Evolutionary conservation across 1,284 basidiomycete genomes (phyloP).

Genomic region (Coniferiporia sulphurascens): DNA sequence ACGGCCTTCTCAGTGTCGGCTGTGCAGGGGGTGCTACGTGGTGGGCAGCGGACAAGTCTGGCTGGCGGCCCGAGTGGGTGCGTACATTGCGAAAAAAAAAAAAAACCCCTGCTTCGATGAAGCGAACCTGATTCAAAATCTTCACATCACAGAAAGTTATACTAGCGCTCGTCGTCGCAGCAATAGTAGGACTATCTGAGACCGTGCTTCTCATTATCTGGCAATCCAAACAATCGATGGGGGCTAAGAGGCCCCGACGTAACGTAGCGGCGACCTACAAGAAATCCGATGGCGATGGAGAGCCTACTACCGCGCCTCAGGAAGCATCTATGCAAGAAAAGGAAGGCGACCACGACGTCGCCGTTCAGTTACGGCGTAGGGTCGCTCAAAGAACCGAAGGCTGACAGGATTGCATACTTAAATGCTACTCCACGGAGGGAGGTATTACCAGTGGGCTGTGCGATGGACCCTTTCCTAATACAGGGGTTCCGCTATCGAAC

Average conservation of each 20-base stretch:
- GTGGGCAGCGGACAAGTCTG: conserved; percentile 61
- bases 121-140: conserved; percentile 2
- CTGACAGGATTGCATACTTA: neutral
- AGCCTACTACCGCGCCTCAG: neutral
- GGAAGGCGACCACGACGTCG: neutral
- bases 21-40: conserved; percentile 63
- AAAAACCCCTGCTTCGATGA: neutral
- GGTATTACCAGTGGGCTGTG: neutral
- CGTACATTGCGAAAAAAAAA: conserved; percentile 26
- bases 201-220: conserved; percentile 66
- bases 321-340: neutral
- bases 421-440: neutral
- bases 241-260: conserved; percentile 20
- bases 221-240: conserved; percentile 42
- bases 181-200: conserved; percentile 62
- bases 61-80: conserved; percentile 72
- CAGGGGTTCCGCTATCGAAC: neutral
- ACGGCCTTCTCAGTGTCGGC: conserved; percentile 62
- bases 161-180: conserved; percentile 52
- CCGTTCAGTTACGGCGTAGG: conserved; percentile 7
- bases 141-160: conserved; percentile 49
- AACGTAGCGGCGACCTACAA: conserved; percentile 23
- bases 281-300: conserved; percentile 33
- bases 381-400: neutral
- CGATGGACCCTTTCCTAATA: neutral